phyloP scores from a whole-genome alignment of 169 alveolate species.

The Plasmodium billcollinsi region DNA sequence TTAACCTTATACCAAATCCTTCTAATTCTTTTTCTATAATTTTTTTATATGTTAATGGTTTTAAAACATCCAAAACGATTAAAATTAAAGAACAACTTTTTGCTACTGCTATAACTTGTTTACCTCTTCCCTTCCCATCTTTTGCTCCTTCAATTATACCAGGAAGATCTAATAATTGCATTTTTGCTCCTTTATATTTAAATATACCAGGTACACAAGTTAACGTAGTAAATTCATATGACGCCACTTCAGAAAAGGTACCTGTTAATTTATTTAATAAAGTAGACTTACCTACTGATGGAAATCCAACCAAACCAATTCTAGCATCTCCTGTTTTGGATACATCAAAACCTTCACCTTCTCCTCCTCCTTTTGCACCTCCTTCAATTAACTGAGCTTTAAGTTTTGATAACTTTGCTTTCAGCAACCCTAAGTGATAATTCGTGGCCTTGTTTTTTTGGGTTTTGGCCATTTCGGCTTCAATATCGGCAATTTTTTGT shows the following conservation, averaged over 20 bases:
- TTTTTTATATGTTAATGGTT: constrained; percentile 94
- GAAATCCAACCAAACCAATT: constrained; percentile 99
- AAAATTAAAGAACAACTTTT: constrained; percentile 95
- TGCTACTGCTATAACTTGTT: constrained; percentile 98
- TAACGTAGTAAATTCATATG: constrained; percentile 99
- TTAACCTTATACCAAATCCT: constrained; percentile 97
- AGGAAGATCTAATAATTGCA: constrained; percentile 97
- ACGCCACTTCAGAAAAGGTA: constrained; percentile 97
- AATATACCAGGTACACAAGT: constrained; percentile 99
- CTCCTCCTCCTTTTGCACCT: constrained; percentile 87
- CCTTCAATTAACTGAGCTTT: constrained; percentile 95
- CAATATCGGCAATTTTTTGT: constrained; percentile 96
- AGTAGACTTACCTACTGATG: constrained; percentile 99
- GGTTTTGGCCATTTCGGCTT: constrained; percentile 99
- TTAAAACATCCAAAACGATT: constrained; percentile 95
- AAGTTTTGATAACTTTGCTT: constrained; percentile 97
- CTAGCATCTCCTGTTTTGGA: constrained; percentile 99
- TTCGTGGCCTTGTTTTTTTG: constrained; percentile 99
- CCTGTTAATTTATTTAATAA: constrained; percentile 97
- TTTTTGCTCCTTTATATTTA: constrained; percentile 95
- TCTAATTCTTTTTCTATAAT: constrained; percentile 96
- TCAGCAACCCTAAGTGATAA: constrained; percentile 96
- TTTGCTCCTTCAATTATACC: constrained; percentile 97
- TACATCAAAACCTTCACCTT: constrained; percentile 88
- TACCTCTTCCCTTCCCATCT: constrained; percentile 99